Evolutionary conservation across 768 basidiomycete species (phyloP).

Genomic region (Strobilomyces confusus): DNA sequence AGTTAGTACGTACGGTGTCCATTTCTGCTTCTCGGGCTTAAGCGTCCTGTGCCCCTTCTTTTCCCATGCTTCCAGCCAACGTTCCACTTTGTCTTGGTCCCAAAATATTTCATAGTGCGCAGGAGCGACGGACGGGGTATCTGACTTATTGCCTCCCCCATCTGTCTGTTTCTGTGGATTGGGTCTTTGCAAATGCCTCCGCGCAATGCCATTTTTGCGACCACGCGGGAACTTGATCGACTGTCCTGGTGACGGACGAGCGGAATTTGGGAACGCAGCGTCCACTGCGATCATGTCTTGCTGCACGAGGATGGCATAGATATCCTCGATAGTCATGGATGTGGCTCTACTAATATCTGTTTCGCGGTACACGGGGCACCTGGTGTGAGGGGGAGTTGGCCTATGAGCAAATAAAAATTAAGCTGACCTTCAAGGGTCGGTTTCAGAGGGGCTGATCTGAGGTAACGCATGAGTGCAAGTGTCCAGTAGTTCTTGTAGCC

Average conservation of each 20-base stretch:
- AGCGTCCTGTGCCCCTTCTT: slow-evolving; percentile 73
- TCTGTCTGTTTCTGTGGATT: slow-evolving; percentile 43
- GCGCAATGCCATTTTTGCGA: slow-evolving; percentile 58
- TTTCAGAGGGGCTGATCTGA: slow-evolving; percentile 54
- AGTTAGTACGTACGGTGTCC: no score
- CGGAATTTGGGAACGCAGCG: slow-evolving; percentile 43
- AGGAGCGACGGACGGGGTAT: slow-evolving; percentile 58
- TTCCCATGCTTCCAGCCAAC: slow-evolving; percentile 67
- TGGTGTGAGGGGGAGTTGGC: slow-evolving; percentile 16
- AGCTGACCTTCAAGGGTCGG: slow-evolving; percentile 71
- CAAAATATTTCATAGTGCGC: slow-evolving; percentile 72
- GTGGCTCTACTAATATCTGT: slow-evolving; percentile 82
- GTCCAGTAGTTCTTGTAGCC: slow-evolving; percentile 98
- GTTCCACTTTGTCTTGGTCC: slow-evolving; percentile 61
- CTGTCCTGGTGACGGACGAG: slow-evolving; percentile 71
- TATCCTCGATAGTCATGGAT: slow-evolving; percentile 88
- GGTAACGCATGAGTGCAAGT: slow-evolving; percentile 77
- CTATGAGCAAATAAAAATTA: slow-evolving; percentile 7
- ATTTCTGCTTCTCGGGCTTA: slow-evolving; percentile 83
- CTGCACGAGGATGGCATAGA: slow-evolving; percentile 67
- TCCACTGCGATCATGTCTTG: slow-evolving; percentile 70
- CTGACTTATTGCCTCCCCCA: slow-evolving; percentile 34
- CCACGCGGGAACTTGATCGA: slow-evolving; percentile 72
- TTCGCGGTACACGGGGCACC: slow-evolving; percentile 17
- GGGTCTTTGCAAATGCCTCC: slow-evolving; percentile 57